Percentiles rank a stretch among this genome's conserved stretches.
phyloP scores from a whole-genome alignment of 768 basidiomycete species.

The Termitomyces sp. region DNA sequence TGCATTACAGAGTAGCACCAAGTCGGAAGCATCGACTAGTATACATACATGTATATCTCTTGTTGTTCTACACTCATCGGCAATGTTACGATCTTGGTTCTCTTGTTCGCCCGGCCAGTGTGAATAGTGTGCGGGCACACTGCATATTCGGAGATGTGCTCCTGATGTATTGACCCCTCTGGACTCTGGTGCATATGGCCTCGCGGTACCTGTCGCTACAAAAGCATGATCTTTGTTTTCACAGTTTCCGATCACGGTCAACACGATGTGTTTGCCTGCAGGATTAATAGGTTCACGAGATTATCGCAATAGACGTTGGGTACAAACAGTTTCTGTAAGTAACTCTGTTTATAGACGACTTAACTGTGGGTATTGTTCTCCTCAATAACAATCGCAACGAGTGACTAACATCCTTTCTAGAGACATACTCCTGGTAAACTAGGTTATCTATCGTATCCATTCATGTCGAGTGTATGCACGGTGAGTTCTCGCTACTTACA shows the following conservation, averaged over 20 bases:
- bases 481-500: background rate
- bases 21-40: background rate
- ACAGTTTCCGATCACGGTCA: background rate
- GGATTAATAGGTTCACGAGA: background rate
- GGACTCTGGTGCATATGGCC: background rate
- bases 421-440: background rate
- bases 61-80: background rate
- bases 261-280: background rate
- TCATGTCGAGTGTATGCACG: constrained; percentile 1
- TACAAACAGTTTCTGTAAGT: background rate
- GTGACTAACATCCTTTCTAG: too few relatives aligned
- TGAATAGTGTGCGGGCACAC: background rate
- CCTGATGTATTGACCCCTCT: background rate
- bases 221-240: background rate
- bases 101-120: background rate
- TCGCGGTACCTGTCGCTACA: background rate
- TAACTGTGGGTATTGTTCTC: background rate
- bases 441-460: background rate
- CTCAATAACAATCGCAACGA: background rate
- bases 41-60: background rate
- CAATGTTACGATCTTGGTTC: background rate
- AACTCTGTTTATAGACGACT: too few relatives aligned
- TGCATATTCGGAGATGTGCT: background rate
- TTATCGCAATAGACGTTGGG: background rate
- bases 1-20: too few relatives aligned